Percentiles rank a stretch among this genome's conserved stretches.
phyloP scores from a whole-genome alignment of 1,284 basidiomycete species.

The Malassezia globosa region DNA sequence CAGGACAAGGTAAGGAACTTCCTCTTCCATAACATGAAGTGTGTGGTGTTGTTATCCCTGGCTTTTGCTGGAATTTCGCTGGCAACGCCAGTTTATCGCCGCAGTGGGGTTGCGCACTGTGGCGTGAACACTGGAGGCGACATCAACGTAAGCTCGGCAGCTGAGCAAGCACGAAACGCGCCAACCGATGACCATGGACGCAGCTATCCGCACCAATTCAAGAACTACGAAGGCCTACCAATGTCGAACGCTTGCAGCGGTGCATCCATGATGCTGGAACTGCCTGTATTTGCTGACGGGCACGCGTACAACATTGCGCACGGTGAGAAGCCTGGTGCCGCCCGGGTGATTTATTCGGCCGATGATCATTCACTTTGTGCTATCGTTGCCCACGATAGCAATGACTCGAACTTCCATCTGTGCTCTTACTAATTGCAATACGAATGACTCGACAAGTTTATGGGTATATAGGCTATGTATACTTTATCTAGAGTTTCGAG shows the following conservation, averaged over 20 bases:
- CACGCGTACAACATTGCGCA: slow-evolving; percentile 9
- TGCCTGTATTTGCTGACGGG: slow-evolving; percentile 12
- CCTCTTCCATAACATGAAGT: too few species aligned
- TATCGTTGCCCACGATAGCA: slow-evolving; percentile 10
- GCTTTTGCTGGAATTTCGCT: too few species aligned
- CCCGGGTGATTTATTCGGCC: slow-evolving; percentile 7
- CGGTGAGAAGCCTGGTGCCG: slow-evolving; percentile 11
- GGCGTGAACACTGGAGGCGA: slow-evolving; percentile 2
- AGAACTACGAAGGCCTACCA: slow-evolving; percentile 8
- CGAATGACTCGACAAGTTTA: too few species aligned
- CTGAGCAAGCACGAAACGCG: slow-evolving; percentile 1
- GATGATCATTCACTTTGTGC: slow-evolving; percentile 10
- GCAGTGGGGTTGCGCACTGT: slow-evolving; percentile 5
- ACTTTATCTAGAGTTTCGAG: too few species aligned
- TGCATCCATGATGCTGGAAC: slow-evolving; percentile 12
- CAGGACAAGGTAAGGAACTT: too few species aligned
- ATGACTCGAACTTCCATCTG: slow-evolving; percentile 11
- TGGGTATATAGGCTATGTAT: too few species aligned
- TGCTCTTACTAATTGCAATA: too few species aligned
- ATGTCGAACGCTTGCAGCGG: slow-evolving; percentile 1
- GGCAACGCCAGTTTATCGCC: too few species aligned
- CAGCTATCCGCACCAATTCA: slow-evolving; percentile 10
- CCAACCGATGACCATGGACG: slow-evolving; percentile 1
- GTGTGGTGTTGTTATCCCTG: too few species aligned
- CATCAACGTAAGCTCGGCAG: neutral